Evolutionary conservation across 768 basidiomycete genomes (phyloP).

Genomic region (Russula virescens): DNA sequence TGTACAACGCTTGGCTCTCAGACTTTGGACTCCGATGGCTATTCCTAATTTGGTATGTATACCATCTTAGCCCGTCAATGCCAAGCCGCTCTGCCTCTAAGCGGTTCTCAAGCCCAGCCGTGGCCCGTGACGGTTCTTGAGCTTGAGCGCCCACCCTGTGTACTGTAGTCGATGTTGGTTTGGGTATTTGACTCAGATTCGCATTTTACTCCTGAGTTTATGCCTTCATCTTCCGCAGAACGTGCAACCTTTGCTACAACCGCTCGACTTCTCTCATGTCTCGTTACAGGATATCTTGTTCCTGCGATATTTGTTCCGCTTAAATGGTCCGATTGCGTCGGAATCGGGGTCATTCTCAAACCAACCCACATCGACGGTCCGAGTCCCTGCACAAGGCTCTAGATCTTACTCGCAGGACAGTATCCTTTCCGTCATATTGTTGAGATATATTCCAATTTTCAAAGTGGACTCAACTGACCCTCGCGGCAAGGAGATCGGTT

Average conservation of each 20-base stretch:
- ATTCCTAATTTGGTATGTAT: too few relatives aligned
- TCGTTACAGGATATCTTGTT: constrained; percentile 52
- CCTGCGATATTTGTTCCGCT: constrained; percentile 44
- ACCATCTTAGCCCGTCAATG: too few relatives aligned
- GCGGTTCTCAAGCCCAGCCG: too few relatives aligned
- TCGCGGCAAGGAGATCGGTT: constrained; percentile 38
- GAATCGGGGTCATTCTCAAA: constrained; percentile 39
- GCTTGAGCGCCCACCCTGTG: too few relatives aligned
- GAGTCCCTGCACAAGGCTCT: background rate
- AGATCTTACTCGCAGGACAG: constrained; percentile 31
- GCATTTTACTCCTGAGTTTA: background rate
- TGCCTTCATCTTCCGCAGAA: constrained; percentile 6
- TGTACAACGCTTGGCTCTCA: too few relatives aligned
- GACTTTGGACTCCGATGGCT: too few relatives aligned
- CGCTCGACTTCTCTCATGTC: constrained; percentile 49
- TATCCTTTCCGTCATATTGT: constrained; percentile 44
- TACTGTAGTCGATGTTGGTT: too few relatives aligned
- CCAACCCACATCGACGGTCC: constrained; percentile 25
- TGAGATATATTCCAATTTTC: constrained; percentile 44
- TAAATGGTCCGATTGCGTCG: constrained; percentile 32
- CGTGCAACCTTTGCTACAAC: constrained; percentile 43
- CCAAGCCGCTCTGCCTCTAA: too few relatives aligned
- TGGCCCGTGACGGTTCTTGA: too few relatives aligned
- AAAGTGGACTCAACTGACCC: constrained; percentile 33
- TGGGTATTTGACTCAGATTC: too few relatives aligned